Evolutionary conservation across 1,284 basidiomycete genomes (phyloP).

Genomic region (Leccinum huronense): DNA sequence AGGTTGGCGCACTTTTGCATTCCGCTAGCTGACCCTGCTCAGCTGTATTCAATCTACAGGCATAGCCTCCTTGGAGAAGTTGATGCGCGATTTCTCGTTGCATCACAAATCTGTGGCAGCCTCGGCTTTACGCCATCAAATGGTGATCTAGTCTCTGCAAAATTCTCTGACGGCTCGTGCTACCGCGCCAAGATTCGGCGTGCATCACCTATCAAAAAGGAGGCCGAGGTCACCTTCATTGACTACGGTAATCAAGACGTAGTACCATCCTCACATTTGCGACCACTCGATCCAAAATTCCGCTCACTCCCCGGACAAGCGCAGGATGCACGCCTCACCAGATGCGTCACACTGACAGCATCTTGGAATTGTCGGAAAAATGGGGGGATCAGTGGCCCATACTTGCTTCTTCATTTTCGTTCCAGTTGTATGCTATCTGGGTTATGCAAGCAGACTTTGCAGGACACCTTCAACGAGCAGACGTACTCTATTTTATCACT

Average conservation of each 20-base stretch:
- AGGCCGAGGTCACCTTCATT: slow-evolving; percentile 85
- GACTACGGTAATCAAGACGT: slow-evolving; percentile 91
- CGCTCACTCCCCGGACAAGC: slow-evolving; percentile 82
- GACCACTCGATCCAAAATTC: slow-evolving; percentile 85
- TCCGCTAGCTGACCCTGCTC: slow-evolving; percentile 6
- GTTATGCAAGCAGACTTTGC: slow-evolving; percentile 36
- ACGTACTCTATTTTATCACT: slow-evolving; percentile 28
- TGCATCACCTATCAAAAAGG: slow-evolving; percentile 79
- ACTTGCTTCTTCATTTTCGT: slow-evolving; percentile 25
- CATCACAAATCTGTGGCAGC: slow-evolving; percentile 70
- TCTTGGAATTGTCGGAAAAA: slow-evolving; percentile 36
- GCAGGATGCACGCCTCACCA: slow-evolving; percentile 61
- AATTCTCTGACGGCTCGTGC: slow-evolving; percentile 90
- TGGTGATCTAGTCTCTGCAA: slow-evolving; percentile 89
- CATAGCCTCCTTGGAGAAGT: slow-evolving; percentile 84
- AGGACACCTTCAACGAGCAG: slow-evolving; percentile 40
- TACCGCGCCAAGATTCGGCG: slow-evolving; percentile 89
- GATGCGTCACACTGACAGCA: slow-evolving; percentile 34
- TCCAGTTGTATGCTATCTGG: slow-evolving; percentile 38
- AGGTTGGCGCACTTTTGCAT: slow-evolving; percentile 46
- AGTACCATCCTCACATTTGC: slow-evolving; percentile 70
- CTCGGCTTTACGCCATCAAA: slow-evolving; percentile 70
- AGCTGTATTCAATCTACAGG: slow-evolving; percentile 41
- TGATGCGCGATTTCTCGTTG: slow-evolving; percentile 91
- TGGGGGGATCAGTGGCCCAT: slow-evolving; percentile 45